Evolutionary conservation across 306 rosid genomes (phyloP).

Genomic region (barrel medic (Medicago truncatula)): DNA sequence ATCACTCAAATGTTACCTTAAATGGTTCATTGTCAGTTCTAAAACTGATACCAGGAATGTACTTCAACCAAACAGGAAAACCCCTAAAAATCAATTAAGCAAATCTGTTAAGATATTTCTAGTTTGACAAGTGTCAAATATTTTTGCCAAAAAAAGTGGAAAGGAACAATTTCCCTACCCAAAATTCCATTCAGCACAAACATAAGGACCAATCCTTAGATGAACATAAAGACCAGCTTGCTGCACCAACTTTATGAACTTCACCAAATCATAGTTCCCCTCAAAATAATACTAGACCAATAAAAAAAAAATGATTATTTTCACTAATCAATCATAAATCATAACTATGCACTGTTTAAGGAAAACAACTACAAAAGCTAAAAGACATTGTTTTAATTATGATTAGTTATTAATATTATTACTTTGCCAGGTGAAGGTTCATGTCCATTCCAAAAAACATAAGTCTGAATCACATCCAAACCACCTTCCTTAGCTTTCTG

Average conservation of each 20-base stretch:
- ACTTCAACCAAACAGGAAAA: constrained; percentile 98
- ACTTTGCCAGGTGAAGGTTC: constrained; percentile 93
- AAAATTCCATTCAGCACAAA: constrained; percentile 99
- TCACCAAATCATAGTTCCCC: constrained; percentile 93
- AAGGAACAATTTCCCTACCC: constrained; percentile 62
- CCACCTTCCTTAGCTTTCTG: constrained; percentile 99
- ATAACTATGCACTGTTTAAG: constrained; percentile 19
- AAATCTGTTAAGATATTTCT: constrained; percentile 26
- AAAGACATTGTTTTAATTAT: constrained; percentile 13
- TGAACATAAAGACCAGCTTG: constrained; percentile 91
- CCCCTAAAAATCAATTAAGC: constrained; percentile 65
- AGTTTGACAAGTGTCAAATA: constrained; percentile 28
- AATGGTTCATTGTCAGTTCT: constrained; percentile 94
- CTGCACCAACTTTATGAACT: constrained; percentile 82
- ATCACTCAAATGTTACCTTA: constrained; percentile 62
- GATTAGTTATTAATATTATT: constrained; percentile 22
- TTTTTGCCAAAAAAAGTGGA: neutral
- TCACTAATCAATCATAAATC: neutral
- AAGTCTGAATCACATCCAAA: constrained; percentile 95
- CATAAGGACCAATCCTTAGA: constrained; percentile 99
- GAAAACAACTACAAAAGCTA: constrained; percentile 2
- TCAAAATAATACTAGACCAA: constrained; percentile 83
- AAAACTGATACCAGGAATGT: constrained; percentile 90
- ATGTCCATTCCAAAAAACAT: constrained; percentile 99
- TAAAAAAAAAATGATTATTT: constrained; percentile 16